Conservation (phyloP, 306 rosid genomes). For the Cicer pinnatifidum region DNA sequence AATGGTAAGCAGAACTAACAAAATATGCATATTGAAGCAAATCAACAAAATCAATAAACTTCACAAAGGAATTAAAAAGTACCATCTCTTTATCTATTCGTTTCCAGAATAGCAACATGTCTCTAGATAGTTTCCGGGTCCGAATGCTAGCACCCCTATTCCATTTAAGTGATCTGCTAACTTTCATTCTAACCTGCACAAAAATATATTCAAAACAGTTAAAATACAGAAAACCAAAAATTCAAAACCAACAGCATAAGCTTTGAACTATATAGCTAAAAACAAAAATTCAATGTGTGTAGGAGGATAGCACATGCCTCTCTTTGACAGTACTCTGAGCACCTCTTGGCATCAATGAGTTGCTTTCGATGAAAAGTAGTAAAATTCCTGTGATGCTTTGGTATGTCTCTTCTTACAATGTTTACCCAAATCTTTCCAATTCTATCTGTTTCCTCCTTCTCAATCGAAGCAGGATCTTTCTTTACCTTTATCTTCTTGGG, state of each 20-base stretch:
- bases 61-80: conserved; percentile 41
- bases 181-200: conserved; percentile 82
- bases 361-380: conserved; percentile 83
- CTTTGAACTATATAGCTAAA: conserved; percentile 32
- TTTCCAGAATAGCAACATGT: conserved; percentile 90
- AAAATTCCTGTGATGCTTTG: conserved; percentile 83
- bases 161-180: conserved; percentile 85
- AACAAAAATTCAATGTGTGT: background rate
- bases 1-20: background rate
- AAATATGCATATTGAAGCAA: conserved; percentile 14
- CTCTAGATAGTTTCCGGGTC: conserved; percentile 91
- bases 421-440: conserved; percentile 83
- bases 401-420: conserved; percentile 89
- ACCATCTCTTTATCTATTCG: conserved; percentile 98
- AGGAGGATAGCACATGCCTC: conserved; percentile 64
- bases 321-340: conserved; percentile 94
- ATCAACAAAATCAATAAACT: conserved; percentile 27
- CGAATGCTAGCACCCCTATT: conserved; percentile 79
- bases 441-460: conserved; percentile 89
- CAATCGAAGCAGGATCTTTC: conserved; percentile 82
- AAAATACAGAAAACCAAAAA: background rate
- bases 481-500: conserved; percentile 79
- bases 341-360: conserved; percentile 87
- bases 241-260: conserved; percentile 34
- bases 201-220: conserved; percentile 39